Percentiles rank a stretch among this genome's conserved stretches.
These are phyloP conservation scores for Aspergillus cristatus DNA, from an alignment of 495 filamentous ascomycete genomes.

Conservation along the genomic window DNA sequence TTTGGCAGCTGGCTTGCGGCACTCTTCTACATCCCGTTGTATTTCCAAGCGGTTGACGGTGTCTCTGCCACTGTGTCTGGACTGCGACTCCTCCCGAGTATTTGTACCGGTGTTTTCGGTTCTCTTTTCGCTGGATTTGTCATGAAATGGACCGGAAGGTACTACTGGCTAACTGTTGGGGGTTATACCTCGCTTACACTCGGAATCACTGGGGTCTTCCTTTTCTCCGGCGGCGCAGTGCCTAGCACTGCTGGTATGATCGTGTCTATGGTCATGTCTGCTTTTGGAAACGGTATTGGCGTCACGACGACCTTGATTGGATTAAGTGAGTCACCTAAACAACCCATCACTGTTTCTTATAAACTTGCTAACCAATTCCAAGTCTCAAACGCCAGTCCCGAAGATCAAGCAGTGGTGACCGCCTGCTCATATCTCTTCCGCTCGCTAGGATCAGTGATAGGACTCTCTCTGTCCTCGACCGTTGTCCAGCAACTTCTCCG, in stretches of 20 bases:
- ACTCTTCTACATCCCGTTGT: slow-evolving; percentile 71
- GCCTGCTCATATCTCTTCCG: slow-evolving; percentile 86
- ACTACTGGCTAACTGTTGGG: slow-evolving; percentile 62
- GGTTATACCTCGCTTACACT: slow-evolving; percentile 44
- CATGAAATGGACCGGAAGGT: slow-evolving; percentile 71
- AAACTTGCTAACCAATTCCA: slow-evolving; percentile 17
- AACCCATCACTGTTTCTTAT: not conserved
- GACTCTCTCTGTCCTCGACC: slow-evolving; percentile 60
- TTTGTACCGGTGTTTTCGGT: slow-evolving; percentile 53
- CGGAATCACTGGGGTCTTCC: slow-evolving; percentile 45
- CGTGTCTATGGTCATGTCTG: slow-evolving; percentile 44
- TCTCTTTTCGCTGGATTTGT: slow-evolving; percentile 59
- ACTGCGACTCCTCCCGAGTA: slow-evolving; percentile 56
- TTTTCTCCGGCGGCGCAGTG: slow-evolving; percentile 48
- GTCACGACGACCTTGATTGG: slow-evolving; percentile 63
- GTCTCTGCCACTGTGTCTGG: slow-evolving; percentile 59
- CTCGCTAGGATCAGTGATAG: slow-evolving; percentile 67
- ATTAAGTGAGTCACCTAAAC: slow-evolving; percentile 34
- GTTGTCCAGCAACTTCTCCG: slow-evolving; percentile 66
- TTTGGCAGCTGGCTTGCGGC: slow-evolving; percentile 55
- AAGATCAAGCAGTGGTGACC: slow-evolving; percentile 70
- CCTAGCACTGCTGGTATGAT: slow-evolving; percentile 41
- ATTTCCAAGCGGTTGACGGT: slow-evolving; percentile 66
- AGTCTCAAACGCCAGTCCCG: slow-evolving; percentile 58
- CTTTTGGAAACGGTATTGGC: slow-evolving; percentile 57